Percentiles rank a stretch among this genome's conserved stretches.
Conservation (phyloP, 306 rosid species). For the Hippophae rhamnoides region DNA sequence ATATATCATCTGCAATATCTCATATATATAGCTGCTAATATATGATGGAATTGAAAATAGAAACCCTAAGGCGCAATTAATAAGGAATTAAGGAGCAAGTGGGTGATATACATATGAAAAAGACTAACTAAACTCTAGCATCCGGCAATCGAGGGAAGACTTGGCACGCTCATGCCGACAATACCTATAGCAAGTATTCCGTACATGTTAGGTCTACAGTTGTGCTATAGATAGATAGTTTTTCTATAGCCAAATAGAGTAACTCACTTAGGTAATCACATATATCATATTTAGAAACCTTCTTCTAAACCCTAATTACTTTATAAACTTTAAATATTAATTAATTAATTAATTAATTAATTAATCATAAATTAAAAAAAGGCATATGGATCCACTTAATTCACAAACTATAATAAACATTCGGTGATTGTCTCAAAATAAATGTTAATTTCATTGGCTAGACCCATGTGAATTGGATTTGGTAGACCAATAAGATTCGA, state of each 20-base stretch:
- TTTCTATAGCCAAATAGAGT: constrained; percentile 7
- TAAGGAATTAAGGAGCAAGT: not conserved
- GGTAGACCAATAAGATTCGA: constrained; percentile 61
- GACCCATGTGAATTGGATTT: constrained; percentile 42
- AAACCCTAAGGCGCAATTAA: no score
- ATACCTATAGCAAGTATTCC: constrained; percentile 15
- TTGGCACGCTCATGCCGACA: constrained; percentile 26
- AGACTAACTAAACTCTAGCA: not conserved
- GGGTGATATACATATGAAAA: constrained; percentile 13
- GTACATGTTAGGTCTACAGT: constrained; percentile 8
- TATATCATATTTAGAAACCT: constrained; percentile 22
- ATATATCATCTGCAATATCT: no score
- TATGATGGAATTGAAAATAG: no score
- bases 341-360: no score
- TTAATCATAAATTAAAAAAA: not conserved
- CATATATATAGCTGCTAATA: no score
- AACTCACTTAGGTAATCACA: constrained; percentile 10
- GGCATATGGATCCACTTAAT: not conserved
- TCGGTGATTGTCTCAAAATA: constrained; percentile 29
- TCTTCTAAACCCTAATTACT: not conserved
- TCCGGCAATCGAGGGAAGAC: constrained; percentile 26
- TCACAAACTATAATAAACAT: constrained; percentile 27
- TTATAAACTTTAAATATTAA: no score
- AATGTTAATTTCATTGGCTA: constrained; percentile 27
- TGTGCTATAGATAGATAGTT: constrained; percentile 2